Conservation (phyloP, 352 stramenopile genomes). For the Elongisporangium anandrum region DNA sequence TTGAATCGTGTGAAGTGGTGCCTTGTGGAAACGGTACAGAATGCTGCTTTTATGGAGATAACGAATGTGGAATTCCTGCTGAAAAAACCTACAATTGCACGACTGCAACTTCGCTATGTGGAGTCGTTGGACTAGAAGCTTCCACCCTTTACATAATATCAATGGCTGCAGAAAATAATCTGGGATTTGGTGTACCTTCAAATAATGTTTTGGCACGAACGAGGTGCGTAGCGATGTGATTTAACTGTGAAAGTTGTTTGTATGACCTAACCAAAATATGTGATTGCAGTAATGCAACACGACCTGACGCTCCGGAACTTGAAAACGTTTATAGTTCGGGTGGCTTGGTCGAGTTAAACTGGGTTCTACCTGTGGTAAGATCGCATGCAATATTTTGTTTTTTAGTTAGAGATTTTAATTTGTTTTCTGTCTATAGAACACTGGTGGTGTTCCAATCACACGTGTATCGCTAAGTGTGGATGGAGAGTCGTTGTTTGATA, state of each 20-base stretch:
- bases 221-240: background rate
- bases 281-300: conserved; percentile 14
- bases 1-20: conserved; percentile 3
- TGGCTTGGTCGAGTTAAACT: conserved; percentile 30
- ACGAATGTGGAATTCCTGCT: conserved; percentile 17
- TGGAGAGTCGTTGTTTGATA: conserved; percentile 21
- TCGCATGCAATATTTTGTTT: background rate
- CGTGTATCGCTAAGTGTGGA: conserved; percentile 27
- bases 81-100: conserved; percentile 12
- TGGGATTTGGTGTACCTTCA: conserved; percentile 8
- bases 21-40: conserved; percentile 6
- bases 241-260: conserved; percentile 1
- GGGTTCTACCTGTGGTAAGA: conserved; percentile 28
- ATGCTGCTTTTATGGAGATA: conserved; percentile 17
- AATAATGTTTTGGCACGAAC: too few species aligned
- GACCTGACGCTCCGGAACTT: conserved; percentile 21
- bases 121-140: conserved; percentile 19
- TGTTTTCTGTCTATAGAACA: conserved; percentile 20
- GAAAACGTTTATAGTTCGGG: conserved; percentile 13
- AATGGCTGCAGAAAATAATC: conserved; percentile 23
- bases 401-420: conserved; percentile 1
- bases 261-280: background rate
- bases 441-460: conserved; percentile 29
- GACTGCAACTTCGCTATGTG: conserved; percentile 7
- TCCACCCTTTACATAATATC: conserved; percentile 24